Conservation (phyloP, 108 stramenopile genomes). For the Schizochytrium sp. region DNA sequence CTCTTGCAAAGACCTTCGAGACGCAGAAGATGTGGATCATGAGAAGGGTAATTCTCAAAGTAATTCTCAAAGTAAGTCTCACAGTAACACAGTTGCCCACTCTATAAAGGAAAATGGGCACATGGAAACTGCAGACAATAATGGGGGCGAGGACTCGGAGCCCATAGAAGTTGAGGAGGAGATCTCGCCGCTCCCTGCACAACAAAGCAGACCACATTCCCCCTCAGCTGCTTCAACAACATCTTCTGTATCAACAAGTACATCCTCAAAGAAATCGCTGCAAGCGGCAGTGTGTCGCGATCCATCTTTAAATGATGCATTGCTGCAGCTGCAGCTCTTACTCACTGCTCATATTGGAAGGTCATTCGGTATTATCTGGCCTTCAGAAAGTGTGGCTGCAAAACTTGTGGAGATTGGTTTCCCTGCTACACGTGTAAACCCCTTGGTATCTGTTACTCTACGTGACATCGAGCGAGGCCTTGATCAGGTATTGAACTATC, state of each 20-base stretch:
- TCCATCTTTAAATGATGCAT: slow-evolving; percentile 1
- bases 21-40: no score
- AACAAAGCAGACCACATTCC: background rate
- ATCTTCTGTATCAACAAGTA: background rate
- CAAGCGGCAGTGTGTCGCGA: slow-evolving; percentile 6
- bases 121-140: no score
- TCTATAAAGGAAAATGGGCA: no score
- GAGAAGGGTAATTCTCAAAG: no score
- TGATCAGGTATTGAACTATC: slow-evolving; percentile 1
- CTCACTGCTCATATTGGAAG: background rate
- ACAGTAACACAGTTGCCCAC: no score
- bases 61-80: no score
- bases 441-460: background rate
- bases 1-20: no score
- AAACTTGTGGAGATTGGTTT: slow-evolving; percentile 23
- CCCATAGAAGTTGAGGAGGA: no score
- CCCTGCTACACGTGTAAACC: background rate
- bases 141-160: no score
- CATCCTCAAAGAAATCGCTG: background rate
- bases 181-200: no score
- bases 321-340: background rate
- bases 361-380: background rate
- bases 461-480: slow-evolving; percentile 33
- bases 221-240: background rate
- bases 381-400: background rate